Percentiles rank a stretch among this genome's conserved stretches.
Evolutionary conservation across 139 green algal genomes (phyloP).

Genomic region (Micromonas commoda): DNA sequence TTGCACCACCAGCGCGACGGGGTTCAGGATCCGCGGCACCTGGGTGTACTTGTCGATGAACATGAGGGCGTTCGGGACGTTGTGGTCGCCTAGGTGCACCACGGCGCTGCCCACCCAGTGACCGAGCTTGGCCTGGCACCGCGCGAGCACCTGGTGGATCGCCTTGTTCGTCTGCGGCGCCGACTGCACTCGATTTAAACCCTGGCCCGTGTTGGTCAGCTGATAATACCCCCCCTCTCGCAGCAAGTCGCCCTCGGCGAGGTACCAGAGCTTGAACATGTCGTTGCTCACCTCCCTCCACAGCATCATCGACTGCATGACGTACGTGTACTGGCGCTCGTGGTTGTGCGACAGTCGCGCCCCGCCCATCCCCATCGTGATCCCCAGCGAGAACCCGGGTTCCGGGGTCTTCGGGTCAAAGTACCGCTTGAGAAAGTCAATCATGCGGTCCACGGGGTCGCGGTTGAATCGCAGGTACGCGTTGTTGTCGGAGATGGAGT

Average conservation of each 20-base stretch:
- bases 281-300: slow-evolving; percentile 76
- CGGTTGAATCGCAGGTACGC: slow-evolving; percentile 84
- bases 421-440: slow-evolving; percentile 43
- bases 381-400: slow-evolving; percentile 47
- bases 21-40: slow-evolving; percentile 88
- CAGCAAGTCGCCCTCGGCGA: slow-evolving; percentile 82
- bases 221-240: slow-evolving; percentile 65
- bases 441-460: slow-evolving; percentile 71
- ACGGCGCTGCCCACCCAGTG: slow-evolving; percentile 84
- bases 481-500: slow-evolving; percentile 90
- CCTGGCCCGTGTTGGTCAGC: slow-evolving; percentile 86
- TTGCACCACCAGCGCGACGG: slow-evolving; percentile 76
- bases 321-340: slow-evolving; percentile 77
- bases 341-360: slow-evolving; percentile 39
- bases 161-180: slow-evolving; percentile 48
- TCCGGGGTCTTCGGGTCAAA: slow-evolving; percentile 21
- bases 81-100: slow-evolving; percentile 92
- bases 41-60: slow-evolving; percentile 98
- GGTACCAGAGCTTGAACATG: slow-evolving; percentile 87
- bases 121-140: slow-evolving; percentile 72
- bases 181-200: slow-evolving; percentile 86
- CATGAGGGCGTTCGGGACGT: slow-evolving; percentile 87
- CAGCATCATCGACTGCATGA: slow-evolving; percentile 80
- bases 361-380: slow-evolving; percentile 39
- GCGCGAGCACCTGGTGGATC: slow-evolving; percentile 64